Percentiles rank a stretch among this genome's conserved stretches.
These are phyloP conservation scores for Triadica sebifera DNA, from an alignment of 345 rosid species.

Conservation along the genomic window DNA sequence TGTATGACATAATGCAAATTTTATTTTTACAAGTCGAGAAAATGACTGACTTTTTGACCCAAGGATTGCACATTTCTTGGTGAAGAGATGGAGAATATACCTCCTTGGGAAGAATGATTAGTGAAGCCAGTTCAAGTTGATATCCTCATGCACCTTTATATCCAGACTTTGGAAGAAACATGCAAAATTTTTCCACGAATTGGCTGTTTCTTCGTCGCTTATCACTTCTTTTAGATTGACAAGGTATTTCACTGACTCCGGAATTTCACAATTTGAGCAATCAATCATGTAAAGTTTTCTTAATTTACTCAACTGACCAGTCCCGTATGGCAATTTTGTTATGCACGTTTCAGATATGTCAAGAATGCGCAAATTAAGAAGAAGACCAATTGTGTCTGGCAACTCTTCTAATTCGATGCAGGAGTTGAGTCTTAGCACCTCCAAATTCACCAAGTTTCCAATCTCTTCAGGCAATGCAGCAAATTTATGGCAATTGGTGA, in stretches of 20 bases:
- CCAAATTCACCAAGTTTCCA: slow-evolving; percentile 24
- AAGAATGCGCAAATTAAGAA: slow-evolving; percentile 22
- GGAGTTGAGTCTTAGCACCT: slow-evolving; percentile 24
- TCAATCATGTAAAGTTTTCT: slow-evolving; percentile 26
- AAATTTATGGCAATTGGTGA: slow-evolving; percentile 28
- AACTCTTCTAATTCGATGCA: slow-evolving; percentile 24
- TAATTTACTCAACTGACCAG: slow-evolving; percentile 18
- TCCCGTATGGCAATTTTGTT: slow-evolving; percentile 19
- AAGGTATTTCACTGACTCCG: slow-evolving; percentile 23
- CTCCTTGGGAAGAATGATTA: too few relatives aligned
- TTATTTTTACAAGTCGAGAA: neutral
- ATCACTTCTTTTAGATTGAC: slow-evolving; percentile 20
- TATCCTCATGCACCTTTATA: slow-evolving; percentile 21
- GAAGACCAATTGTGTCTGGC: slow-evolving; percentile 25
- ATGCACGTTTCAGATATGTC: slow-evolving; percentile 22
- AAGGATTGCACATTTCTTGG: neutral
- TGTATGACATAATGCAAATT: too few relatives aligned
- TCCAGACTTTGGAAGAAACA: neutral
- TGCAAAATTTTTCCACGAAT: slow-evolving; percentile 15
- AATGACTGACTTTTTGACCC: neutral
- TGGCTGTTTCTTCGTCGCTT: slow-evolving; percentile 29
- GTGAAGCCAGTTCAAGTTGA: slow-evolving; percentile 31
- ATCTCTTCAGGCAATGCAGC: slow-evolving; percentile 24
- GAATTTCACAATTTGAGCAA: slow-evolving; percentile 25
- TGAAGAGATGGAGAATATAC: too few relatives aligned